Conservation (phyloP, 1,139 yeast species). For the Yamadazyma friedrichii region DNA sequence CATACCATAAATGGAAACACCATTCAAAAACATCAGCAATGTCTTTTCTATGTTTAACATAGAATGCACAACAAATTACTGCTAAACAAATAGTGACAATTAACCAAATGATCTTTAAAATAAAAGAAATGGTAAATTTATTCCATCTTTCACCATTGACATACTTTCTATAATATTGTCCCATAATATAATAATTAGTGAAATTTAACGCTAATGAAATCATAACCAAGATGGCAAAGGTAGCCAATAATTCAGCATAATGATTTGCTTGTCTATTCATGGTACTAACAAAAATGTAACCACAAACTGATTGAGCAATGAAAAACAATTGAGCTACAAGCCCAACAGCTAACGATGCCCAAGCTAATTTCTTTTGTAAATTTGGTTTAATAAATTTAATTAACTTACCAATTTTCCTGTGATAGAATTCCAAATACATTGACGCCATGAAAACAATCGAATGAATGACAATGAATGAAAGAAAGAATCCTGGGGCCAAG, state of each 20-base stretch:
- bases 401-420: slow-evolving; percentile 30
- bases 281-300: slow-evolving; percentile 21
- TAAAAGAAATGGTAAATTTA: slow-evolving; percentile 30
- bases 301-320: slow-evolving; percentile 22
- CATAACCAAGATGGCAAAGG: slow-evolving; percentile 26
- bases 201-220: slow-evolving; percentile 26
- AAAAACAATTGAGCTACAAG: slow-evolving; percentile 26
- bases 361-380: slow-evolving; percentile 26
- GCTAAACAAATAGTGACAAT: slow-evolving; percentile 28
- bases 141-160: slow-evolving; percentile 34
- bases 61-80: slow-evolving; percentile 25
- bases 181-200: slow-evolving; percentile 32
- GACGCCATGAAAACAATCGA: slow-evolving; percentile 25
- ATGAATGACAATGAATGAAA: slow-evolving; percentile 24
- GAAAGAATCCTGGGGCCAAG: slow-evolving; percentile 25
- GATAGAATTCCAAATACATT: slow-evolving; percentile 30
- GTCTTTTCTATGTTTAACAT: slow-evolving; percentile 20
- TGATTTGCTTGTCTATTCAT: slow-evolving; percentile 21
- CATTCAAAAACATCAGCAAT: slow-evolving; percentile 32
- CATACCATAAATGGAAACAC: slow-evolving; percentile 39
- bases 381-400: slow-evolving; percentile 29
- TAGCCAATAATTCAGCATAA: slow-evolving; percentile 25
- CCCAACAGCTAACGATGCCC: slow-evolving; percentile 25
- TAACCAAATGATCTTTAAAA: slow-evolving; percentile 31
- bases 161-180: slow-evolving; percentile 29